phyloP scores from a whole-genome alignment of 2,329 filamentous ascomycete genomes.

The Colletotrichum chrysophilum region DNA sequence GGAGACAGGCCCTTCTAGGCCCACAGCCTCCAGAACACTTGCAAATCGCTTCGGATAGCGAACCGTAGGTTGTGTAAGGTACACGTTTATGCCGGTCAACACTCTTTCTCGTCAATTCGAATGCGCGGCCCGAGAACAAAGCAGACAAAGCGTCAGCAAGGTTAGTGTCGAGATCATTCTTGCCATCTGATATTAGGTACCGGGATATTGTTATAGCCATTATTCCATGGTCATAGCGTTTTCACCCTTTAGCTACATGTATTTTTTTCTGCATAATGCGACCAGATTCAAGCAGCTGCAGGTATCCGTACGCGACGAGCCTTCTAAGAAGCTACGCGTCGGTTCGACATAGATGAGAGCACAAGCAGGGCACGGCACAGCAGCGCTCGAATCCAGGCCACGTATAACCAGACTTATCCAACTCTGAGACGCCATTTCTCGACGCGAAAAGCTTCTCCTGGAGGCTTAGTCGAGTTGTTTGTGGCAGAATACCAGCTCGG shows the following conservation, averaged over 20 bases:
- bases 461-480: not conserved
- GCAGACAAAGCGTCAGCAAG: not conserved
- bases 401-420: not conserved
- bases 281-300: not conserved
- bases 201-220: not conserved
- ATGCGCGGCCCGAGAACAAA: not conserved
- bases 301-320: not conserved
- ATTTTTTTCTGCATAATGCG: not conserved
- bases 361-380: not conserved
- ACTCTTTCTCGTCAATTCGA: not conserved
- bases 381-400: not conserved
- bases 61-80: not conserved
- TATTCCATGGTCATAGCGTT: not conserved
- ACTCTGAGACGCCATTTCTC: not conserved
- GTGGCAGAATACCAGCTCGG: not conserved
- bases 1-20: not conserved
- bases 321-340: not conserved
- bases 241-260: not conserved
- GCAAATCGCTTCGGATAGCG: not conserved
- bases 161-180: not conserved
- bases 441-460: not conserved
- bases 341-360: not conserved
- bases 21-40: not conserved
- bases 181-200: not conserved
- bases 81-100: not conserved